A percentile compares a stretch with the other conserved stretches of the same genome.
Evolutionary conservation across 345 rosid genomes (phyloP).

Genomic region (Rhodamnia argentea): DNA sequence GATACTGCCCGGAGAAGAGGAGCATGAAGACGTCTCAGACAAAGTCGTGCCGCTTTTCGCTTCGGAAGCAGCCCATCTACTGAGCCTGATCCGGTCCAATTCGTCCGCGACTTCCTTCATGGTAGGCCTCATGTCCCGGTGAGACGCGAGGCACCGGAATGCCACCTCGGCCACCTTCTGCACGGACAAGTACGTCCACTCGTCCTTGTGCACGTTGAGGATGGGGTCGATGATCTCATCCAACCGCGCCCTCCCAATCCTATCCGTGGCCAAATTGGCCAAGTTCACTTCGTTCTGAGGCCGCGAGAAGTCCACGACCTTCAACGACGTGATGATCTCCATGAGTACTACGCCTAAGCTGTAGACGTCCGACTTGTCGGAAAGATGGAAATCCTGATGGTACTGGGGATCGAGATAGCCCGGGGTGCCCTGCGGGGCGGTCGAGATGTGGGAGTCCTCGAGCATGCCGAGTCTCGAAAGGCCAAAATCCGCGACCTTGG

Average conservation of each 20-base stretch:
- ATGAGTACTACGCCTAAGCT: constrained; percentile 40
- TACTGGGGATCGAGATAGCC: constrained; percentile 89
- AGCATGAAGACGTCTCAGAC: constrained; percentile 27
- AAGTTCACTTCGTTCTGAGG: constrained; percentile 69
- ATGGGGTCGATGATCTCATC: constrained; percentile 75
- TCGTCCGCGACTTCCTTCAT: constrained; percentile 90
- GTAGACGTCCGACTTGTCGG: constrained; percentile 80
- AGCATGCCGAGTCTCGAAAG: constrained; percentile 74
- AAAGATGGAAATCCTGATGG: constrained; percentile 74
- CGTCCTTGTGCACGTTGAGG: constrained; percentile 55
- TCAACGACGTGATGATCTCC: constrained; percentile 80
- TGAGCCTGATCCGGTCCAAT: constrained; percentile 53
- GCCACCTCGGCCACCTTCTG: constrained; percentile 75
- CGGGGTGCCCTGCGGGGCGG: constrained; percentile 92
- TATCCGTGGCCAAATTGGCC: constrained; percentile 76
- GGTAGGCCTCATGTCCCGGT: constrained; percentile 79
- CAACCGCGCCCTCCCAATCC: constrained; percentile 66
- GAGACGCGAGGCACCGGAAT: constrained; percentile 75
- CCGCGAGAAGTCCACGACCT: constrained; percentile 87
- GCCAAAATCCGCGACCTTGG: constrained; percentile 91
- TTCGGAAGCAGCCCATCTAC: constrained; percentile 45
- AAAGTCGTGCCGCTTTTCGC: constrained; percentile 14
- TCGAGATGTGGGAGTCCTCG: constrained; percentile 74
- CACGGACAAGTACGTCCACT: constrained; percentile 73
- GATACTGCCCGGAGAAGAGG: constrained; percentile 35